Conservation (phyloP, 2,329 filamentous ascomycete species). For the Diaporthe vaccinii region DNA sequence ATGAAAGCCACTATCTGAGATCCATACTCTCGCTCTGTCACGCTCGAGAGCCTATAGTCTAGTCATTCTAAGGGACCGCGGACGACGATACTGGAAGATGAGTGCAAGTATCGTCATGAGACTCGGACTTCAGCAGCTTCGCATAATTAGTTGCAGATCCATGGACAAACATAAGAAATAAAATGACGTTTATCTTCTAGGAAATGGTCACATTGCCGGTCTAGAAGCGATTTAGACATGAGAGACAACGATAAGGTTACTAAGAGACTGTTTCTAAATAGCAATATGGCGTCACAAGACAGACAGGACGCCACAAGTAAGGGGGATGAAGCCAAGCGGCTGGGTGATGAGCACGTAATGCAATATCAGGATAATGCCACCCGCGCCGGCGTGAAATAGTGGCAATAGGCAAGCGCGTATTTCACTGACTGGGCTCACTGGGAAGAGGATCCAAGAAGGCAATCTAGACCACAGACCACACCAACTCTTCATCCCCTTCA, state of each 20-base stretch:
- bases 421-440: too few species aligned
- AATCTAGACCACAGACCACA: too few species aligned
- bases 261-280: not conserved
- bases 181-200: not conserved
- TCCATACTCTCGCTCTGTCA: not conserved
- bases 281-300: not conserved
- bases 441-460: too few species aligned
- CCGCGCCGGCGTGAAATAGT: not conserved
- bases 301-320: not conserved
- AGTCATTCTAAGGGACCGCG: not conserved
- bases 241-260: not conserved
- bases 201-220: not conserved
- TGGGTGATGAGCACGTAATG: not conserved
- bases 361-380: not conserved
- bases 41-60: not conserved
- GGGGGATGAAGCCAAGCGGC: not conserved
- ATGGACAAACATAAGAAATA: too few species aligned
- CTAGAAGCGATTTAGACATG: not conserved
- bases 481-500: not conserved
- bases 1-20: too few species aligned
- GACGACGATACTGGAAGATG: not conserved
- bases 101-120: not conserved
- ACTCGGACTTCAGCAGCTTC: not conserved
- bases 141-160: not conserved
- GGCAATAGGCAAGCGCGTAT: not conserved